phyloP scores from a whole-genome alignment of 2,329 filamentous ascomycete genomes.

The Epichloe typhina region DNA sequence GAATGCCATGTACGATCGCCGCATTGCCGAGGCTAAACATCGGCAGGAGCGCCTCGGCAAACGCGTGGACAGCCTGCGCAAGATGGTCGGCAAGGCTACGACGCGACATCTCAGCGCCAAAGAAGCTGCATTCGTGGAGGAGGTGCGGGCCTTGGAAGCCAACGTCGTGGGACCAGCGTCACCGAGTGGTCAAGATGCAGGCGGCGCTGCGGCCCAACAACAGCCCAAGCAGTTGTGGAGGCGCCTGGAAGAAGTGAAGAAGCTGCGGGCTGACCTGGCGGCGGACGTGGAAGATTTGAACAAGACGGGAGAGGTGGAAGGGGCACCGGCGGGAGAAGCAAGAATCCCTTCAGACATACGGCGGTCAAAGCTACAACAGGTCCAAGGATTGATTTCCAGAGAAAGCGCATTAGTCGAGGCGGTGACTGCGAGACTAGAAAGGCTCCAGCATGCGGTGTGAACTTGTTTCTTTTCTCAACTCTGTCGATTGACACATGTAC shows the following conservation, averaged over 20 bases:
- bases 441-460: slow-evolving; percentile 29
- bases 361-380: slow-evolving; percentile 49
- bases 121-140: slow-evolving; percentile 32
- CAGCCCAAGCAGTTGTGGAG: slow-evolving; percentile 7
- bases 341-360: slow-evolving; percentile 48
- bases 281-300: slow-evolving; percentile 36
- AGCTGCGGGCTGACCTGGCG: slow-evolving; percentile 32
- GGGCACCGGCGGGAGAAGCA: slow-evolving; percentile 25
- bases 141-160: slow-evolving; percentile 40
- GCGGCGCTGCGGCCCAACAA: neutral
- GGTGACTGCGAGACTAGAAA: slow-evolving; percentile 48
- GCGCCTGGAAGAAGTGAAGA: slow-evolving; percentile 24
- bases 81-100: slow-evolving; percentile 27
- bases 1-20: slow-evolving; percentile 44
- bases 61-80: slow-evolving; percentile 45
- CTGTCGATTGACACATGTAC: too few species aligned
- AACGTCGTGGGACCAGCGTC: slow-evolving; percentile 26
- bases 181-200: neutral
- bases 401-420: slow-evolving; percentile 58
- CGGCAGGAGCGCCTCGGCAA: slow-evolving; percentile 43
- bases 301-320: slow-evolving; percentile 16
- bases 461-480: neutral
- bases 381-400: slow-evolving; percentile 49
- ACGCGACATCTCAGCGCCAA: slow-evolving; percentile 30
- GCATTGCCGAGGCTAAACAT: slow-evolving; percentile 39